Evolutionary conservation across 768 basidiomycete species (phyloP), one percentile per base, ranked within the genome.

Genomic region (Gyrodon lividus): DNA sequence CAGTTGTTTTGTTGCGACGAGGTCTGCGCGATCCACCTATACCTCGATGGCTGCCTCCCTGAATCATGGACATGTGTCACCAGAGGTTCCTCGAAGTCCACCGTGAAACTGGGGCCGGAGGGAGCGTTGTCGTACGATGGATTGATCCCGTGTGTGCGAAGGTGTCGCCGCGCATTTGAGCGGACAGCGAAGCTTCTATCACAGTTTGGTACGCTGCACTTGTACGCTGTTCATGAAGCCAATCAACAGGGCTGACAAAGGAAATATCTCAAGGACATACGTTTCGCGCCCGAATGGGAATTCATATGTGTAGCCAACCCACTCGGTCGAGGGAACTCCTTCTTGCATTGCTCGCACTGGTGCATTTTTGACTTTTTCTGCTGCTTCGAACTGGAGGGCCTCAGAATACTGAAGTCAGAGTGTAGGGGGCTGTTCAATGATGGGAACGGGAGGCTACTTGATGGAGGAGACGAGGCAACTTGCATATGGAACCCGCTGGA

Each of bases 111-210:
- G 14, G 69, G 57, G n/a, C 50, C 30, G 12, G 62, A 55, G 20
- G 66, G 55, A 39, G 44, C 13, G 14, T 26, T 47, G n/a, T 50
- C 63, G n/a, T 54, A 35, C 12, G 58, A 57, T 13, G 64, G 65
- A 51, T 63, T 61, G 38, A 84, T 75, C 22, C 86, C 85, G 57
- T 92, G 89, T 1, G 86, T 89, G 40, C 86, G 84, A 33, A 88
- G 75, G 61, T 92, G 89, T 30, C 89, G 79, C 65, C 83, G 87
- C 14, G 87, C 87, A 59, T 92, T 92, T 7, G 89, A 91, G 12
- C 86, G 81, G 16, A 91, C 88, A 17, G 86, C 82, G 60, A 91
- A 92, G 4, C 74, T 77, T 62, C 86, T 84, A 26, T 72, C 68
- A 63, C 89, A 92, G 30, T 76, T 74, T 13, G 77, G 72, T 43